Evolutionary conservation across 345 rosid species (phyloP).

Genomic region (Arabidopsis arenosa): DNA sequence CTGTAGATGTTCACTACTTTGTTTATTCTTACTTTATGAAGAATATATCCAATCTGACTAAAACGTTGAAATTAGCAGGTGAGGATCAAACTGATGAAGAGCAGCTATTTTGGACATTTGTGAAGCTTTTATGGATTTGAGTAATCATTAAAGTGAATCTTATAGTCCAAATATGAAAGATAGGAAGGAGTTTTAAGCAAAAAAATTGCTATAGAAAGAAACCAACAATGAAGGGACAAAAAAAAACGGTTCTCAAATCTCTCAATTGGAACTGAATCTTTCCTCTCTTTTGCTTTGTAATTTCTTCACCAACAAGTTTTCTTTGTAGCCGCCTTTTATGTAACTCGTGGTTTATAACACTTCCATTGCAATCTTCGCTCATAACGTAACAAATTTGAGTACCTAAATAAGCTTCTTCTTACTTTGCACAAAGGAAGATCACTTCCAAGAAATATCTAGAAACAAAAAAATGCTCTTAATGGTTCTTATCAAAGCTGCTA

Average conservation of each 20-base stretch:
- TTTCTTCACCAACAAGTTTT: slow-evolving; percentile 2
- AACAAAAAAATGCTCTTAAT: too few relatives aligned
- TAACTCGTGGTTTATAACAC: slow-evolving; percentile 20
- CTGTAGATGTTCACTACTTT: slow-evolving; percentile 16
- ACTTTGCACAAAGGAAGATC: too few relatives aligned
- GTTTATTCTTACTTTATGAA: slow-evolving; percentile 18
- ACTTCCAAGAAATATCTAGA: too few relatives aligned
- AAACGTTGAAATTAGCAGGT: slow-evolving; percentile 17
- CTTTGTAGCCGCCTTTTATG: slow-evolving; percentile 9
- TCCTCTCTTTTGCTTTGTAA: background rate
- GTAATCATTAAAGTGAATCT: slow-evolving; percentile 24
- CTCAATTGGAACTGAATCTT: slow-evolving; percentile 2
- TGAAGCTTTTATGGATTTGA: slow-evolving; percentile 34
- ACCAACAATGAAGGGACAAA: background rate
- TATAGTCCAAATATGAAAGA: background rate
- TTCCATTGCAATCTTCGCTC: background rate
- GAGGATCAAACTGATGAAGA: slow-evolving; percentile 17
- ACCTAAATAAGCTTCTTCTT: background rate
- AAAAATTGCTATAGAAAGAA: background rate
- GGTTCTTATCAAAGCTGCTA: too few relatives aligned
- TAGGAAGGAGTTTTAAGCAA: background rate
- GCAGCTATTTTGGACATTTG: slow-evolving; percentile 31
- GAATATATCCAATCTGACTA: slow-evolving; percentile 1
- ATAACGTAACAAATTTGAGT: background rate
- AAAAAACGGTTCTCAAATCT: slow-evolving; percentile 9